A percentile compares a stretch with the other conserved stretches of the same genome.
phyloP scores from a whole-genome alignment of 495 filamentous ascomycete species.

The Aspergillus panamensis region DNA sequence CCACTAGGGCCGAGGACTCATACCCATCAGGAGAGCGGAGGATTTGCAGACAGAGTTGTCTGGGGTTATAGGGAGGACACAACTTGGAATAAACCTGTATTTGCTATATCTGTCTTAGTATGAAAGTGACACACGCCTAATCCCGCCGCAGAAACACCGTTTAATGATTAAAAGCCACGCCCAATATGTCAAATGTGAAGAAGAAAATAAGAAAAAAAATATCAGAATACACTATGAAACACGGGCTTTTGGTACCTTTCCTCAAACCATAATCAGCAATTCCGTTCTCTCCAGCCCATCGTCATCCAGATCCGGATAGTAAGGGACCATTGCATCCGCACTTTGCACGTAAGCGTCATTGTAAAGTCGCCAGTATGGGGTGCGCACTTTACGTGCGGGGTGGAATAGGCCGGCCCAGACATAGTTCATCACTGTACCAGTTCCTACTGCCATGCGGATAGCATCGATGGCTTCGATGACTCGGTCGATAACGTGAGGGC shows the following conservation, averaged over 20 bases:
- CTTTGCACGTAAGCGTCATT: constrained; percentile 95
- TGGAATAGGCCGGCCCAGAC: constrained; percentile 97
- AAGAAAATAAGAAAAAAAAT: constrained; percentile 16
- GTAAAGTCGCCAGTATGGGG: constrained; percentile 91
- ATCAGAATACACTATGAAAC: constrained; percentile 13
- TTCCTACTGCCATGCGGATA: constrained; percentile 89
- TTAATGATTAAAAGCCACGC: constrained; percentile 13
- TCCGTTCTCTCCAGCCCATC: constrained; percentile 73
- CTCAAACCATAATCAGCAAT: constrained; percentile 76
- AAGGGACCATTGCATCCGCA: constrained; percentile 93
- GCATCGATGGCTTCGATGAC: constrained; percentile 96
- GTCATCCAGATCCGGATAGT: constrained; percentile 81
- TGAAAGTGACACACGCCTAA: constrained; percentile 21
- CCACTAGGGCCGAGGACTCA: neutral
- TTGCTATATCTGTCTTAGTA: neutral
- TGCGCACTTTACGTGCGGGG: constrained; percentile 87
- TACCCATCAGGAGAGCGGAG: neutral
- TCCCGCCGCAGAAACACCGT: constrained; percentile 20
- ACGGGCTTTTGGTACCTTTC: constrained; percentile 15
- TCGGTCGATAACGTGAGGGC: constrained; percentile 96
- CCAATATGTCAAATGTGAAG: constrained; percentile 12
- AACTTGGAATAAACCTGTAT: neutral
- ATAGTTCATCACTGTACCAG: constrained; percentile 92
- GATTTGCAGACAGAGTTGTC: neutral
- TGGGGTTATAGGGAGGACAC: neutral